A percentile compares a stretch with the other conserved stretches of the same genome.
These are phyloP conservation scores for Verticillium tricorpus DNA, from an alignment of 2,329 filamentous ascomycete species.

Conservation along the genomic window DNA sequence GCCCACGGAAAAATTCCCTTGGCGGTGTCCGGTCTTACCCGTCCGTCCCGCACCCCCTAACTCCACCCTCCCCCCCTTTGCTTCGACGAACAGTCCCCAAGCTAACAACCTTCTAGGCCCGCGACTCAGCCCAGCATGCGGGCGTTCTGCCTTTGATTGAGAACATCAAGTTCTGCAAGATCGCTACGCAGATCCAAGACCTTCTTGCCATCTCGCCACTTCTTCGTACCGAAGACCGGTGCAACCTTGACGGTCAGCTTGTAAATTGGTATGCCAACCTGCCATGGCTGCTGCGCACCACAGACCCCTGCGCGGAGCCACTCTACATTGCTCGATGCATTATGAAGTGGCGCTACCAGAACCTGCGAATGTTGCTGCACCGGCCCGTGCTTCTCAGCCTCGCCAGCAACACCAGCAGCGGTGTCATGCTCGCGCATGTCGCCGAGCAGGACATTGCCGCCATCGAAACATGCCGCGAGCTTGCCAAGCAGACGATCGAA, in stretches of 20 bases:
- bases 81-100: neutral
- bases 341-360: slow-evolving; percentile 81
- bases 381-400: slow-evolving; percentile 67
- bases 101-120: slow-evolving; percentile 16
- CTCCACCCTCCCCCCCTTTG: slow-evolving; percentile 5
- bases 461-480: slow-evolving; percentile 63
- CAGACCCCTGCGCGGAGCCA: slow-evolving; percentile 65
- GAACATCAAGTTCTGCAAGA: slow-evolving; percentile 75
- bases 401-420: slow-evolving; percentile 42
- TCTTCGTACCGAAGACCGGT: slow-evolving; percentile 61
- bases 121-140: slow-evolving; percentile 53
- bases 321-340: slow-evolving; percentile 66
- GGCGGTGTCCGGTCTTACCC: neutral
- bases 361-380: slow-evolving; percentile 71
- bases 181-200: slow-evolving; percentile 74
- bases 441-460: slow-evolving; percentile 61
- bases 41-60: neutral
- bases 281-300: slow-evolving; percentile 59
- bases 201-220: slow-evolving; percentile 65
- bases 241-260: slow-evolving; percentile 62
- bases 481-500: slow-evolving; percentile 66
- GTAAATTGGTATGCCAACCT: slow-evolving; percentile 69
- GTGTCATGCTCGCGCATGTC: slow-evolving; percentile 37
- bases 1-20: neutral
- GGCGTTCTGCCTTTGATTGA: slow-evolving; percentile 68